phyloP scores from a whole-genome alignment of 139 green algal genomes.

The Eudorina sp. region DNA sequence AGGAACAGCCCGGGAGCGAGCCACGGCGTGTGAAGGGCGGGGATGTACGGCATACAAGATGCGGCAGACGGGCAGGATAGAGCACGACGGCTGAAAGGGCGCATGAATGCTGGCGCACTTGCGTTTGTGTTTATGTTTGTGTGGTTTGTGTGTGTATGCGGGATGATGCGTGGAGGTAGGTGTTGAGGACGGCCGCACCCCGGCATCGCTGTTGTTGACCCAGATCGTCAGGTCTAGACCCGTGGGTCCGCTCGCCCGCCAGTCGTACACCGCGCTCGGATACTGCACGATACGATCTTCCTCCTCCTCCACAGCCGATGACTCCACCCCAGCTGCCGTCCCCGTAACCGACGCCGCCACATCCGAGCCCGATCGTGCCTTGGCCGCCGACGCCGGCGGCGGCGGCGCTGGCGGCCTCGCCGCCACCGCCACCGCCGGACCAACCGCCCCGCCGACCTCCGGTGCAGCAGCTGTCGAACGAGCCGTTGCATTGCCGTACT shows the following conservation, averaged over 20 bases:
- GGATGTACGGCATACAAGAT: no score
- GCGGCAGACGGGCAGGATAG: no score
- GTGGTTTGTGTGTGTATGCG: background rate
- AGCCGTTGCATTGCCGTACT: no score
- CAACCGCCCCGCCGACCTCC: no score
- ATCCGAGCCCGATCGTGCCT: no score
- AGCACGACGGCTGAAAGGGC: no score
- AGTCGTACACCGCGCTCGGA: conserved; percentile 70
- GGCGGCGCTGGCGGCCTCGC: background rate
- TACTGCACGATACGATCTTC: conserved; percentile 51
- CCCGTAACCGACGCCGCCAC: background rate
- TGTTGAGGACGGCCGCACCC: background rate
- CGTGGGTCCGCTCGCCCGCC: conserved; percentile 39
- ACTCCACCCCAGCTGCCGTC: background rate
- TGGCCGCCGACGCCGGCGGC: no score
- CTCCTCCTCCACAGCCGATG: background rate
- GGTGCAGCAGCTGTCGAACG: no score
- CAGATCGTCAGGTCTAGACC: conserved; percentile 65
- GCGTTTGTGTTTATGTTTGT: no score
- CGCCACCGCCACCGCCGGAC: background rate
- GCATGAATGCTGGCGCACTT: no score
- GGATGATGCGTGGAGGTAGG: background rate
- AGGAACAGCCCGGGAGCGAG: no score
- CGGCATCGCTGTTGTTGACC: conserved; percentile 71
- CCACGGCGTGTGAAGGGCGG: no score